A percentile compares a stretch with the other conserved stretches of the same genome.
phyloP scores from a whole-genome alignment of 148 eudicot species.

The Cornus florida region DNA sequence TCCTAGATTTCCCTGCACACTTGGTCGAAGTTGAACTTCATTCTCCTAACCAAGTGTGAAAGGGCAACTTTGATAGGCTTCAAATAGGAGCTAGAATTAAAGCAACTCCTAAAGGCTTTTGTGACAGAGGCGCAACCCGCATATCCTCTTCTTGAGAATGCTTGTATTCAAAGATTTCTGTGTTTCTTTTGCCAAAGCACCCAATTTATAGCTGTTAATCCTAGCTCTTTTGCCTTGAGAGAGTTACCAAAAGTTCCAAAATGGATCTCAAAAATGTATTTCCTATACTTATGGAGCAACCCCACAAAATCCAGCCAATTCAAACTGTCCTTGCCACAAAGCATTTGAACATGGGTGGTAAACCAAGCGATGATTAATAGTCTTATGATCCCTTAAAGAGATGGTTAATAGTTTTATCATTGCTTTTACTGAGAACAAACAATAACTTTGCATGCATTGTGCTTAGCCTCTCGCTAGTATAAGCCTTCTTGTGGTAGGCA shows the following conservation, averaged over 20 bases:
- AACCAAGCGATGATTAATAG: too few species aligned
- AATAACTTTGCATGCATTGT: too few species aligned
- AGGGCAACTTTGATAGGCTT: background rate
- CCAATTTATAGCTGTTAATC: background rate
- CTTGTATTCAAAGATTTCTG: background rate
- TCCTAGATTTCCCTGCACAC: background rate
- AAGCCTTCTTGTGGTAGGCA: too few species aligned
- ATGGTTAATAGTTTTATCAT: too few species aligned
- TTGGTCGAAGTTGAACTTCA: background rate
- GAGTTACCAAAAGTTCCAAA: background rate
- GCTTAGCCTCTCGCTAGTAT: too few species aligned
- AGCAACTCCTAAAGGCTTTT: background rate
- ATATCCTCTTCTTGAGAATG: background rate
- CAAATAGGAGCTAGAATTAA: background rate
- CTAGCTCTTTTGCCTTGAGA: background rate
- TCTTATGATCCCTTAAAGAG: too few species aligned
- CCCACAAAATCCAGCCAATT: too few species aligned
- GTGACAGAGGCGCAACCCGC: background rate
- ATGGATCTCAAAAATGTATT: background rate
- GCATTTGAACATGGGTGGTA: too few species aligned
- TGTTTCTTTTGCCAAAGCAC: background rate
- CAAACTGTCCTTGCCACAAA: too few species aligned
- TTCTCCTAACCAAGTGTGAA: background rate
- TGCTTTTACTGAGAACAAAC: too few species aligned
- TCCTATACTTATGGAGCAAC: background rate